A percentile compares a stretch with the other conserved stretches of the same genome.
phyloP scores from a whole-genome alignment of 208 protist species.

The Naegleria gruberi region DNA sequence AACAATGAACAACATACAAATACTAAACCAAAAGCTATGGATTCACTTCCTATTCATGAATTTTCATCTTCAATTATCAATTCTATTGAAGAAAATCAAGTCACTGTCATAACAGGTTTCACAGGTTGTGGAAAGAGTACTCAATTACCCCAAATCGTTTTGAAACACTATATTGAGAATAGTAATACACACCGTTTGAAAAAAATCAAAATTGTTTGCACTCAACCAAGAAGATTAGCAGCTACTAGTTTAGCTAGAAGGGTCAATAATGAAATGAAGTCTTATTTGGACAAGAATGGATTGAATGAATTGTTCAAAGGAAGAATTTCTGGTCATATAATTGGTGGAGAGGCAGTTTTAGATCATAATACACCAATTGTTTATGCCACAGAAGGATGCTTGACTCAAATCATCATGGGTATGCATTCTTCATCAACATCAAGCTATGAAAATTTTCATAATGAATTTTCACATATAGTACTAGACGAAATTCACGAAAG shows the following conservation, averaged over 20 bases:
- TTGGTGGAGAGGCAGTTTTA: neutral
- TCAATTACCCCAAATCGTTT: neutral
- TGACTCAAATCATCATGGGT: neutral
- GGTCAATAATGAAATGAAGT: neutral
- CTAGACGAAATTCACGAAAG: constrained; percentile 18
- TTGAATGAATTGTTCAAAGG: no score
- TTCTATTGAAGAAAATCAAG: neutral
- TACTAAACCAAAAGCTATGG: no score
- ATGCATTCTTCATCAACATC: neutral
- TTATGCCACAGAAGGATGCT: neutral
- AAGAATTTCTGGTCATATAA: neutral
- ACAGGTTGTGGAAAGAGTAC: neutral
- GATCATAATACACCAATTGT: neutral
- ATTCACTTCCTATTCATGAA: neutral
- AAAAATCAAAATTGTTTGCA: neutral
- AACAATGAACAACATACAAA: no score
- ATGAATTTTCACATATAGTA: neutral
- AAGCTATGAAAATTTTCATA: neutral
- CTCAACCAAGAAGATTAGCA: neutral
- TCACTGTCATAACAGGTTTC: neutral
- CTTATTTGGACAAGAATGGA: neutral
- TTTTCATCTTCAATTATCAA: neutral
- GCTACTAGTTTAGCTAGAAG: neutral
- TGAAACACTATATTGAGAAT: neutral
- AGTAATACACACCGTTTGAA: neutral